phyloP scores from a whole-genome alignment of 768 basidiomycete species.

The Termitomyces sp. region DNA sequence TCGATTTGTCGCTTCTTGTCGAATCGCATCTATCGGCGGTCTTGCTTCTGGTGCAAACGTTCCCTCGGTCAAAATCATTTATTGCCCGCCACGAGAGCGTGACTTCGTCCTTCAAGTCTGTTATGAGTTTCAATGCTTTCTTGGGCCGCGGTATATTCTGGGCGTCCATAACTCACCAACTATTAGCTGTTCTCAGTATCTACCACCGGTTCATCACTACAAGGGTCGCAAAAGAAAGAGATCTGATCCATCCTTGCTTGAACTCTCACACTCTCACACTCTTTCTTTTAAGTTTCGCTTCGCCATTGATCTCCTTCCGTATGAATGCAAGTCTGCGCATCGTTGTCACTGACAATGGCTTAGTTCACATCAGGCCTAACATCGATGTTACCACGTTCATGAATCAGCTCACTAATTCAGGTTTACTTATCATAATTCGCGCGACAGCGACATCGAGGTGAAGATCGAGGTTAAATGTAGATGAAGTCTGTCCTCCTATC shows the following conservation, averaged over 20 bases:
- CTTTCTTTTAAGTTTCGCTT: neutral
- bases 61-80: neutral
- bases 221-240: neutral
- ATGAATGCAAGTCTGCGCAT: neutral
- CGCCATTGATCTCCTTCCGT: neutral
- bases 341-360: neutral
- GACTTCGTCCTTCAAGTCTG: neutral
- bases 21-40: neutral
- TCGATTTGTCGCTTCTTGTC: neutral
- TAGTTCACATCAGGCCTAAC: neutral
- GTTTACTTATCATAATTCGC: neutral
- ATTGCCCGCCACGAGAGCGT: neutral
- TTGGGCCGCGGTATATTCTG: neutral
- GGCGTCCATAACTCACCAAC: neutral
- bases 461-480: neutral
- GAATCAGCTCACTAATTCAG: neutral
- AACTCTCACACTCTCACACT: neutral
- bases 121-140: neutral
- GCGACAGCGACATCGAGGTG: neutral
- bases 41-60: neutral
- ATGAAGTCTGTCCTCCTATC: neutral
- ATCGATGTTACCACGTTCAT: neutral
- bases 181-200: neutral
- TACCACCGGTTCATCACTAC: neutral
- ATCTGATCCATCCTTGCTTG: neutral